These are phyloP conservation scores for Microthyrium microscopicum DNA, from an alignment of 2,329 filamentous ascomycete genomes.

Conservation along the genomic window DNA sequence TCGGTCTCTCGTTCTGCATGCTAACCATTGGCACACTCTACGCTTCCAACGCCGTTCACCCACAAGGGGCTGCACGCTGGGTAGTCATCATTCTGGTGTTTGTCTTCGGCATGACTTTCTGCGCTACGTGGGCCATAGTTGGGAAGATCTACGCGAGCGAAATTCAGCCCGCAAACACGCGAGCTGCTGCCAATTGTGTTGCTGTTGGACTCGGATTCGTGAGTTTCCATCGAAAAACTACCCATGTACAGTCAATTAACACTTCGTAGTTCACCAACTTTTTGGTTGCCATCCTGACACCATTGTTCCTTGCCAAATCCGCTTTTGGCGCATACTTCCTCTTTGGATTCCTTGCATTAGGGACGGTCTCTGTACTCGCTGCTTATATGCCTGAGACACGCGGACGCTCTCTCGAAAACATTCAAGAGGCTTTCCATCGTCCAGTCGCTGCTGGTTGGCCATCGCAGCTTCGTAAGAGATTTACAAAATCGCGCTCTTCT, in stretches of 20 bases:
- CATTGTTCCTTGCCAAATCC: conserved; percentile 30
- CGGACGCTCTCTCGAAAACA: conserved; percentile 31
- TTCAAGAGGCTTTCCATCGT: conserved; percentile 32
- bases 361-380: conserved; percentile 13
- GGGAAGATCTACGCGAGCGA: conserved; percentile 41
- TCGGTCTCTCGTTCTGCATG: conserved; percentile 33
- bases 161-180: conserved; percentile 38
- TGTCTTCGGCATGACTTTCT: conserved; percentile 31
- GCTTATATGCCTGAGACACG: conserved; percentile 35
- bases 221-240: conserved; percentile 9
- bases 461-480: too few species aligned
- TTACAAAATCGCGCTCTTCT: too few species aligned
- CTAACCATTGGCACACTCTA: conserved; percentile 38
- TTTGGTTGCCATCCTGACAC: conserved; percentile 25
- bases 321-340: conserved; percentile 18
- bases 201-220: conserved; percentile 37
- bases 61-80: conserved; percentile 28
- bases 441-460: too few species aligned
- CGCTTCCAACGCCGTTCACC: conserved; percentile 27
- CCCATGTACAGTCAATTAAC: background rate
- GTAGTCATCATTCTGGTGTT: conserved; percentile 35
- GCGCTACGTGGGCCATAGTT: conserved; percentile 36
- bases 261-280: conserved; percentile 18
- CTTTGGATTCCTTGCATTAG: conserved; percentile 15
- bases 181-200: conserved; percentile 37